phyloP scores from a whole-genome alignment of 148 eudicot genomes.

The Gaultheria prostrata region DNA sequence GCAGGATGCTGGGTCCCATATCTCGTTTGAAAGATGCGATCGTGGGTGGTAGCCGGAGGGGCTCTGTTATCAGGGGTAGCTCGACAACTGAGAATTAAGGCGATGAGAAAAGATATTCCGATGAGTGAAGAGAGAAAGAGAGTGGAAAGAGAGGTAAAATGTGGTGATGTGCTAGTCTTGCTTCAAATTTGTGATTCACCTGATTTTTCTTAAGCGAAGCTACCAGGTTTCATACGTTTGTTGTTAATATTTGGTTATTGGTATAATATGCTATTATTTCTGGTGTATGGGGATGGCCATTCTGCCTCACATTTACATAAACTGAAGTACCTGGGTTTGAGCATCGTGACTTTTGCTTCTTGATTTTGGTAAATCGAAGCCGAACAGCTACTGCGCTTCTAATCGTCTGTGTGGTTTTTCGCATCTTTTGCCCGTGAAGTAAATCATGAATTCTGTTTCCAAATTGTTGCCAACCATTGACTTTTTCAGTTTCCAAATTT shows the following conservation, averaged over 20 bases:
- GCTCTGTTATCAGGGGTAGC: slow-evolving; percentile 32
- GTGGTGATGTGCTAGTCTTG: neutral
- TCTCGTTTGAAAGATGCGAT: slow-evolving; percentile 54
- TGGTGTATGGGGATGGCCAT: neutral
- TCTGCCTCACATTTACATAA: neutral
- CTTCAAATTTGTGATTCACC: neutral
- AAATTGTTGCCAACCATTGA: neutral
- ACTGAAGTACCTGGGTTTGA: neutral
- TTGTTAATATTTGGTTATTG: neutral
- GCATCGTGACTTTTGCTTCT: neutral
- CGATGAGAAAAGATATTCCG: neutral
- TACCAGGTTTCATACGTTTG: neutral
- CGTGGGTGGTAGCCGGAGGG: slow-evolving; percentile 42
- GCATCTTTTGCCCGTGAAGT: neutral
- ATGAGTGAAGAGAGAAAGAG: neutral
- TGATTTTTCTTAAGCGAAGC: slow-evolving; percentile 1
- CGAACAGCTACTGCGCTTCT: neutral
- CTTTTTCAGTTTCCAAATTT: neutral
- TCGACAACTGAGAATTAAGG: slow-evolving; percentile 35
- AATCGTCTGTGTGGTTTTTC: neutral
- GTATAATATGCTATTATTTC: neutral
- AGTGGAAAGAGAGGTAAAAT: neutral
- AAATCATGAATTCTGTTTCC: neutral
- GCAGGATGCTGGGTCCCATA: slow-evolving; percentile 46
- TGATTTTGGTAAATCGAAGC: neutral